Base-by-base conservation (phyloP, 768 basidiomycete genomes). In the Hemileccinum rubropunctum region DNA sequence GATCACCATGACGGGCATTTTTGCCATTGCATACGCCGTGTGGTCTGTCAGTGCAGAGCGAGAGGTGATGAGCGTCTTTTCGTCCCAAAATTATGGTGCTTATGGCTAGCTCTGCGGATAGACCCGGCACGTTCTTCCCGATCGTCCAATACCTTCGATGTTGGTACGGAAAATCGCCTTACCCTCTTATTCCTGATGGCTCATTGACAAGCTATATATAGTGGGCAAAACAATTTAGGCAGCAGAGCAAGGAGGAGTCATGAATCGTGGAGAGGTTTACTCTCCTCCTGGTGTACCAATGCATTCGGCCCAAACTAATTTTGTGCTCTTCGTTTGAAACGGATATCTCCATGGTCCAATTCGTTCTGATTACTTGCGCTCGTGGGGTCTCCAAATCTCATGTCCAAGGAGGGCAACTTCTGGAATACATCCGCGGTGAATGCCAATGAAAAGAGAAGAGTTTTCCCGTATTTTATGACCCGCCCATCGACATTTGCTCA, bases 81-180 rank as follows among this genome's bases (percentile, higher is more conserved):
- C 18, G 9, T n/a, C 37, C 43, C 32, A 26, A 10, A 18, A 28
- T 37, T 34, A 11, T 37, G 18, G 42, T 35, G 39, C 47, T 66
- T 18, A 58, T 15, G 7, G 9, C 39, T 12, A 32, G n/a, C 17
- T 35, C 7, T 9, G 21, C 36, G 44, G 52, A 38, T 57, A 91
- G 89, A 71, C 72, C 58, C 76, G 88, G 46, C 66, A 77, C 27
- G 62, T 77, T 27, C 77, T 80, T 56, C 90, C 90, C 6, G 73
- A 72, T 47, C 76, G 82, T 48, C 76, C 80, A 14, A 91, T 93
- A 63, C 91, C 91, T 44, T 92, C 91, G 1, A 84, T 86, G 81
- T 71, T 76, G 71, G 90, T 89, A 54, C 50, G 86, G 69, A 47
- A 17, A 14, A 9, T 26, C 17, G 20, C n/a, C 0, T 37, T 27